A percentile compares a stretch with the other conserved stretches of the same genome.
phyloP scores from a whole-genome alignment of 306 rosid genomes.

The Gillenia trifoliata region DNA sequence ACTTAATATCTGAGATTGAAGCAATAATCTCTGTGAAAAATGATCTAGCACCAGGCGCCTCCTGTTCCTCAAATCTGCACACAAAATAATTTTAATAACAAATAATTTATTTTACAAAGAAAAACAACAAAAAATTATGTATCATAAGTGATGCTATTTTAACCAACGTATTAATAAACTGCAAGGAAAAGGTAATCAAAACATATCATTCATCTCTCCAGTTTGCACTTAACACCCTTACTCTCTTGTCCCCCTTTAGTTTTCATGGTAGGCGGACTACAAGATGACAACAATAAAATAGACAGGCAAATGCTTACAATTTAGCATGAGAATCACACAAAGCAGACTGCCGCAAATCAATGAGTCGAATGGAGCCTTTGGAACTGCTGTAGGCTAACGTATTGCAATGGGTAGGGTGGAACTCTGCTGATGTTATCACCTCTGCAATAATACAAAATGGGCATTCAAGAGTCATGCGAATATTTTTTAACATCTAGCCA shows the following conservation, averaged over 20 bases:
- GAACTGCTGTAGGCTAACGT: constrained; percentile 96
- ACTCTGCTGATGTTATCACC: constrained; percentile 99
- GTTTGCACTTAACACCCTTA: neutral
- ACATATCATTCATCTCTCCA: neutral
- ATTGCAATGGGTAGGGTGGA: constrained; percentile 95
- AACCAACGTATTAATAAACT: neutral
- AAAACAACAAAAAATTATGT: neutral
- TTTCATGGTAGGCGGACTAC: neutral
- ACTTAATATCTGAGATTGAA: constrained; percentile 92
- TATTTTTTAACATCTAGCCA: constrained; percentile 2
- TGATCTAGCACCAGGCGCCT: constrained; percentile 92
- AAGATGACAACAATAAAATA: neutral
- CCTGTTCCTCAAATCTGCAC: constrained; percentile 93
- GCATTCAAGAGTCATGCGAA: constrained; percentile 17
- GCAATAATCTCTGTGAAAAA: constrained; percentile 98
- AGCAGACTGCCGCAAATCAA: constrained; percentile 98
- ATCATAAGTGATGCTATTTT: neutral
- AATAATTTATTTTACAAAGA: neutral
- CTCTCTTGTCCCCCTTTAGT: neutral
- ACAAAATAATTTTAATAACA: neutral
- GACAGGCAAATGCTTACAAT: constrained; percentile 51
- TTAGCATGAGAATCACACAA: constrained; percentile 93
- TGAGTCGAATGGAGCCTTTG: constrained; percentile 93
- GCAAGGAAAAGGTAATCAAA: neutral
- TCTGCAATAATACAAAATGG: constrained; percentile 49